These are phyloP conservation scores for Takakia lepidozioides DNA, from an alignment of 225 moss, liverwort and hornwort genomes.

Conservation along the genomic window DNA sequence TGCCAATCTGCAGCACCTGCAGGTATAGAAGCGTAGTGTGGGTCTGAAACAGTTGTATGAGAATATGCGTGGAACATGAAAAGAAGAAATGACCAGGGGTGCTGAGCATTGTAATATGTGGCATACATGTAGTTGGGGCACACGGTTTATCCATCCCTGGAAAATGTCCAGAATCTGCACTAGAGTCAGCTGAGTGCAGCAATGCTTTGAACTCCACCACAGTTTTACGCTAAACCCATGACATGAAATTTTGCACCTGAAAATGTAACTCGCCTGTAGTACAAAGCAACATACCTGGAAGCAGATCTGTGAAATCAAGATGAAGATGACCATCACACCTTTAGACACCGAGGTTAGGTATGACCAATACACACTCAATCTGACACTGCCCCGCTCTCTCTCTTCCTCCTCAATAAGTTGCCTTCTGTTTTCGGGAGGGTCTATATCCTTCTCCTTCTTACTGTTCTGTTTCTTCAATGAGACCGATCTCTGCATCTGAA, in stretches of 20 bases:
- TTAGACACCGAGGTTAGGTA: conserved; percentile 37
- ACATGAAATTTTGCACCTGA: neutral
- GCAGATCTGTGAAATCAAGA: conserved; percentile 35
- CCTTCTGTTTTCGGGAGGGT: conserved; percentile 10
- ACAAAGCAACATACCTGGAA: conserved; percentile 30
- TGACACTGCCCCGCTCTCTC: conserved; percentile 56
- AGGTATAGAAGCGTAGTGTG: too few relatives aligned
- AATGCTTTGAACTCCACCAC: too few relatives aligned
- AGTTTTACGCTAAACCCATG: neutral
- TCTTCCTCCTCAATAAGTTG: conserved; percentile 68
- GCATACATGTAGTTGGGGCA: neutral
- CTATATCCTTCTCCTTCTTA: conserved; percentile 6
- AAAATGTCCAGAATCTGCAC: too few relatives aligned
- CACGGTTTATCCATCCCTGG: too few relatives aligned
- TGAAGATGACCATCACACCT: conserved; percentile 29
- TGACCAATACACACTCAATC: conserved; percentile 39
- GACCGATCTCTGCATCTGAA: conserved; percentile 25
- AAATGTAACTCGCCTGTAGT: neutral
- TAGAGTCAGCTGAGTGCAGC: too few relatives aligned
- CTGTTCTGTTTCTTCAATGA: conserved; percentile 33
- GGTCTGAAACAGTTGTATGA: too few relatives aligned
- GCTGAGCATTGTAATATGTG: neutral
- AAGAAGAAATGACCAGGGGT: too few relatives aligned
- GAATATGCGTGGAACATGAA: too few relatives aligned
- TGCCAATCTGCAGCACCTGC: conserved; percentile 45